Base-by-base conservation (phyloP, 140 eudicot genomes). In the Bidens hawaiensis region DNA sequence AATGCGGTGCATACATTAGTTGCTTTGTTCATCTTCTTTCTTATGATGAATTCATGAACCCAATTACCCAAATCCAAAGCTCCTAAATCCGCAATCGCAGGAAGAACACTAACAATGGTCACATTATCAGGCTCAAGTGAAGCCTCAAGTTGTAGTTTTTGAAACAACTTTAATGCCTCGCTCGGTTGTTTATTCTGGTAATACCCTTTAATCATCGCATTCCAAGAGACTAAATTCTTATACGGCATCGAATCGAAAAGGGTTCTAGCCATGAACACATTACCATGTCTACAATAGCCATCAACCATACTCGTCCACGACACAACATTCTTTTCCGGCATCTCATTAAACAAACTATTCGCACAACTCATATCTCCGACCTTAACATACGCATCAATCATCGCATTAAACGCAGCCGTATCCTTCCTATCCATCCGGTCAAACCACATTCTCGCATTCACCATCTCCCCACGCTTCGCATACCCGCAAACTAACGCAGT, bases 61-160 rank as follows among this genome's bases (percentile, higher is more conserved):
- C 95, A 69, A 6, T 77, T 71, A 25, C 98, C 98, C 63, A 84
- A 65, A 64, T 87, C 95, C 51, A 87, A 68, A 54, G 96, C 88
- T 28, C 98, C 98, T 70, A 87, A 76, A 79, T 77, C 86, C 12
- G 96, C 96, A 58, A 91, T 81, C 11, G 96, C 98, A 12, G 98
- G 96, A 43, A 91, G 91, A 53, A 91, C 56, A 50, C 91, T 80
- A 22, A 87, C 72, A 40, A 91, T 31, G 16, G 95, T 91, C 61
- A 84, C 82, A 22, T 55, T 75, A 80, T 91, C 83, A 0, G 91
- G 85, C 62, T 86, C 96, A 19, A 81, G 78, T 16, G 42, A 53
- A 3, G 75, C 62, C 50, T 45, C 74, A 1, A 25, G 30, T 52
- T 81, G 96, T 65, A 90, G 57, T 17, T 68, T 77, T 23, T 73